Evolutionary conservation across 495 filamentous ascomycete species (phyloP).

Genomic region (Pseudoneurospora amorphoporcata): DNA sequence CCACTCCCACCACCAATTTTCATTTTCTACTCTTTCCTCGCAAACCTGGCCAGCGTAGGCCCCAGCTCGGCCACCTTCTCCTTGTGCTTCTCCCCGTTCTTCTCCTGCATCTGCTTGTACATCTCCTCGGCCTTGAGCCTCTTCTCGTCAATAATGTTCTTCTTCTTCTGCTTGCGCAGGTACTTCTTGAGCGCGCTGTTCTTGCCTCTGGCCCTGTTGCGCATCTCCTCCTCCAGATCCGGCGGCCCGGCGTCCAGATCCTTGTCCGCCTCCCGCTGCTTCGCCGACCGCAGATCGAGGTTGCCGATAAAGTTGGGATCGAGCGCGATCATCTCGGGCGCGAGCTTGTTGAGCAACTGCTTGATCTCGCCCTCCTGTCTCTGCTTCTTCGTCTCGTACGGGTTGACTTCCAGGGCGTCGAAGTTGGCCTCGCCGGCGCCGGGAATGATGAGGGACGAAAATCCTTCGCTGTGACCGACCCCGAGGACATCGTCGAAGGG

Average conservation of each 20-base stretch:
- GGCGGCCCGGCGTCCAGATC: slow-evolving; percentile 65
- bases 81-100: slow-evolving; percentile 30
- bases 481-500: slow-evolving; percentile 91
- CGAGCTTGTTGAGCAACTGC: slow-evolving; percentile 79
- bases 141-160: slow-evolving; percentile 89
- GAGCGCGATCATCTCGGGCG: slow-evolving; percentile 93
- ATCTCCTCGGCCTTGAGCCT: slow-evolving; percentile 48
- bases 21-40: slow-evolving; percentile 31
- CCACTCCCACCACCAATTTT: neutral
- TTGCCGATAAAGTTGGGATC: slow-evolving; percentile 84
- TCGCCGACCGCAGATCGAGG: slow-evolving; percentile 64
- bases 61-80: slow-evolving; percentile 36
- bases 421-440: slow-evolving; percentile 95
- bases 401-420: slow-evolving; percentile 86
- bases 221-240: slow-evolving; percentile 58
- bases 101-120: slow-evolving; percentile 32
- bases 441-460: slow-evolving; percentile 79
- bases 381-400: slow-evolving; percentile 92
- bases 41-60: slow-evolving; percentile 37
- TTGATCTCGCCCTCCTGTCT: slow-evolving; percentile 89
- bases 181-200: slow-evolving; percentile 81
- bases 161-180: slow-evolving; percentile 75
- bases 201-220: slow-evolving; percentile 76
- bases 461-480: slow-evolving; percentile 72
- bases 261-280: slow-evolving; percentile 60